Base-by-base conservation (phyloP, 169 alveolate genomes). In the Plasmodium ovale region DNA sequence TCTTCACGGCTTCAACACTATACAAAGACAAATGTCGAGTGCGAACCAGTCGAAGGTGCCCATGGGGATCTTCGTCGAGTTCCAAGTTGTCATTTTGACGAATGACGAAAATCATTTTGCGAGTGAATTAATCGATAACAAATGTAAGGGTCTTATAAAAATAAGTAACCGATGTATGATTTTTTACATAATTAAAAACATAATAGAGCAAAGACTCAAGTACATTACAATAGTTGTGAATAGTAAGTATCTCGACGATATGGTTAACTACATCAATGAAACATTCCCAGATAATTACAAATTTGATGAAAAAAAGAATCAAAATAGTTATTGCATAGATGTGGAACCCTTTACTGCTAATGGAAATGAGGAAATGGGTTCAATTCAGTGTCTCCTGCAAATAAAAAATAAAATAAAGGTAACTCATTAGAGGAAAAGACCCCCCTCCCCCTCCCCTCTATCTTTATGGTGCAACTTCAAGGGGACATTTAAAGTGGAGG, bases 41-140 rank as follows among this genome's bases (percentile, higher is more conserved):
- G 19, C 29, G 23, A 64, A 53, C 29, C 23, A 27, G n/a, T 37
- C 89, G 23, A 62, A 39, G 33, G 89, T 51, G n/a, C 79, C 79
- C 31, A 21, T 31, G 3, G 89, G 89, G 9, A 49, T 71, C 16
- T 79, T 79, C 60, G 69, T 79, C 19, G 89, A 79, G 19, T 79
- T 79, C 16, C 89, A 79, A 64, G 89, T 79, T n/a, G 69, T 79
- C 1, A 37, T 79, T 14, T 29, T 79, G 19, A 79, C 89, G 1
- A 62, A 64, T 31, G 89, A 79, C 33, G 89, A 79, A n/a, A 79
- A 64, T 64, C 37, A 65, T 3, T 79, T 79, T 51, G 47, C 89
- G 0, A 64, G 69, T 79, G 89, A 79, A 39, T 60, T 79, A 39
- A 51, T 69, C 35, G 89, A 79, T 21, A 56, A 42, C 51, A 79